Evolutionary conservation across 768 basidiomycete species (phyloP).

Genomic region (Cystofilobasidium ferigula): DNA sequence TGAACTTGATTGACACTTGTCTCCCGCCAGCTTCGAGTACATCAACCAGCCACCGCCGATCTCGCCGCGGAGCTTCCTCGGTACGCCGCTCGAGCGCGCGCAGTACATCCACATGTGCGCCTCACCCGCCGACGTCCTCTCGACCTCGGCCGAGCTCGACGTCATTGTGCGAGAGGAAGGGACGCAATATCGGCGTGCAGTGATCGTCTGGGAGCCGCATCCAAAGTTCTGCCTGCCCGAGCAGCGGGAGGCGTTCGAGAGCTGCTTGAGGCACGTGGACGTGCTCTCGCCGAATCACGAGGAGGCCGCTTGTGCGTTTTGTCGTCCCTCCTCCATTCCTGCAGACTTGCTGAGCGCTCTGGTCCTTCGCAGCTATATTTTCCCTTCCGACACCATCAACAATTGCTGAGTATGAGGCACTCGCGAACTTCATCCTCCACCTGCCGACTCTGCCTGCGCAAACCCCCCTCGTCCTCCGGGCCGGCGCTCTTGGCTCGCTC

Average conservation of each 20-base stretch:
- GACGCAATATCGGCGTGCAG: conserved; percentile 1
- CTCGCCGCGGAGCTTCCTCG: background rate
- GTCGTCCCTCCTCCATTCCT: background rate
- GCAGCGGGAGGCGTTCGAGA: conserved; percentile 2
- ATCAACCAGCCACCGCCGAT: conserved; percentile 4
- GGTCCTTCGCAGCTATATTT: background rate
- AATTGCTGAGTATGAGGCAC: background rate
- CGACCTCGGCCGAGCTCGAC: conserved; percentile 2
- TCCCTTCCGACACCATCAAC: conserved; percentile 3
- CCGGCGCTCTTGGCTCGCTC: conserved; percentile 5
- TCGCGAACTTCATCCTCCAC: background rate
- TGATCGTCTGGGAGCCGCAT: conserved; percentile 19
- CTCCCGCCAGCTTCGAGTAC: background rate
- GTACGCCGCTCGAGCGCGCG: background rate
- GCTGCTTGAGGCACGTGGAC: background rate
- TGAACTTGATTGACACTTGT: no score
- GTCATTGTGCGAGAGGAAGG: background rate
- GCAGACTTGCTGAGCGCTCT: background rate
- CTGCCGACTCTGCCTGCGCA: background rate
- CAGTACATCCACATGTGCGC: conserved; percentile 14
- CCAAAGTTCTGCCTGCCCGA: conserved; percentile 6
- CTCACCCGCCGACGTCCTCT: background rate
- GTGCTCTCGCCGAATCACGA: conserved; percentile 15
- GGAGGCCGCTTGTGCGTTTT: conserved; percentile 15
- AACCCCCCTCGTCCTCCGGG: conserved; percentile 16